Base-by-base conservation (phyloP, 2,329 filamentous ascomycete species). In the Coleophoma crateriformis region DNA sequence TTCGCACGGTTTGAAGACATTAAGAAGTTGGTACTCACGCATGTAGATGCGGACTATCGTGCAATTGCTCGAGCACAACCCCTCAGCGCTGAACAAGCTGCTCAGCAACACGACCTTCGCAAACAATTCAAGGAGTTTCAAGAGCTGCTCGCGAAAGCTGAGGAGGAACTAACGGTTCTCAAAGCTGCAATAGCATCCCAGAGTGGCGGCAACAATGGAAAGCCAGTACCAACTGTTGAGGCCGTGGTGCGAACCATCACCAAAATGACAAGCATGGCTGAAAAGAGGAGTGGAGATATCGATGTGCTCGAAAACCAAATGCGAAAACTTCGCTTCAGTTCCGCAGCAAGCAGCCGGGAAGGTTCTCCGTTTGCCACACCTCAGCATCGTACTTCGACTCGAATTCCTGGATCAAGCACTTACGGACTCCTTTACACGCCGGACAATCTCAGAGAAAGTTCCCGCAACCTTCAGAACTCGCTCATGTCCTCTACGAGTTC, bases 241-340 rank as follows among this genome's bases (percentile, higher is more conserved):
- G 89, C 90, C 0, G 88, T 99, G 17, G 85, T 91, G 58, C 88
- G 88, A 52, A 99, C 94, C 1, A 95, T 99, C 57, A 76, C 77
- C 50, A 96, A 94, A 64, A 91, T 99, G 87, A 96, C 91, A 33
- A 80, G 76, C 52, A 92, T 96, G 85, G 88, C 88, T 0, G 89
- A 97, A 73, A 89, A 90, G 70, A 88, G 89, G 64, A 94, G 88
- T 63, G 88, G 86, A 50, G 92, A 97, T 60, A 84, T 99, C 47
- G 90, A 96, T 65, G 82, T 96, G 7, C 77, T 97, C 33, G 94
- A 97, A 69, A 81, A 84, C 44, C 88, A 96, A 64, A 82, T 99
- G 71, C 84, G 87, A 51, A 88, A 84, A 64, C 69, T 95, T 19
- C 77, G 78, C 7, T 68, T 88, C 8, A 53, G 57, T 33, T 65